These are phyloP conservation scores for Komagataea norvegica DNA, from an alignment of 1,139 yeast genomes.

Conservation along the genomic window DNA sequence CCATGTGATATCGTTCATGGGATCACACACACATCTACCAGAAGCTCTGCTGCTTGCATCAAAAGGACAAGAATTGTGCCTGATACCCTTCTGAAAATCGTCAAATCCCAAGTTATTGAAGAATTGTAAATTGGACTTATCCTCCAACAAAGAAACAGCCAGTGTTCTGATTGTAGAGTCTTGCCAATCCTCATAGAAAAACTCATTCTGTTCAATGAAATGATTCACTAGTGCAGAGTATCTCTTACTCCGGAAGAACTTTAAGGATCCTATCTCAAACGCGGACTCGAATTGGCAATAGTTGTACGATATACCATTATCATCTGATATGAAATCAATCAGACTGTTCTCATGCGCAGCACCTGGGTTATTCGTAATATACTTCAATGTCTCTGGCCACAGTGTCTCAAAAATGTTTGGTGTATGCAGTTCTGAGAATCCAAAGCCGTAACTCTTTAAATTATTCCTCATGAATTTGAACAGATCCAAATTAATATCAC, in stretches of 20 bases:
- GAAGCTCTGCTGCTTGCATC: constrained; percentile 39
- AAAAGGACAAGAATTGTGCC: constrained; percentile 61
- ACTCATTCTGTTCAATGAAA: constrained; percentile 48
- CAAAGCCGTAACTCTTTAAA: constrained; percentile 59
- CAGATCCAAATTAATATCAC: constrained; percentile 63
- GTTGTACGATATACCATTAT: constrained; percentile 47
- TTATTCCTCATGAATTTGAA: constrained; percentile 58
- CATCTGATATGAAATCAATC: constrained; percentile 51
- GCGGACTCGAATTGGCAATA: constrained; percentile 58
- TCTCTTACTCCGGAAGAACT: constrained; percentile 47
- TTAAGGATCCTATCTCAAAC: constrained; percentile 51
- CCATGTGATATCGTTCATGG: constrained; percentile 36
- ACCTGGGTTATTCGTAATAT: constrained; percentile 42
- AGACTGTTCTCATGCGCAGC: constrained; percentile 43
- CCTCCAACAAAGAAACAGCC: constrained; percentile 47
- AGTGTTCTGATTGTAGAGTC: constrained; percentile 60
- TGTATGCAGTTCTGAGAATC: constrained; percentile 57
- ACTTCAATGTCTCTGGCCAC: constrained; percentile 53
- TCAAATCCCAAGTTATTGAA: constrained; percentile 52
- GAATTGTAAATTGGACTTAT: constrained; percentile 43
- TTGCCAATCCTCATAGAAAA: constrained; percentile 62
- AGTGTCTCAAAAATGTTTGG: constrained; percentile 50
- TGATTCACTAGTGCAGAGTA: constrained; percentile 44
- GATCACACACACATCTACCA: constrained; percentile 50
- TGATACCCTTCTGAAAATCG: constrained; percentile 26